Conservation (phyloP, 2,329 filamentous ascomycete species). For the Rhinocladiella similis region DNA sequence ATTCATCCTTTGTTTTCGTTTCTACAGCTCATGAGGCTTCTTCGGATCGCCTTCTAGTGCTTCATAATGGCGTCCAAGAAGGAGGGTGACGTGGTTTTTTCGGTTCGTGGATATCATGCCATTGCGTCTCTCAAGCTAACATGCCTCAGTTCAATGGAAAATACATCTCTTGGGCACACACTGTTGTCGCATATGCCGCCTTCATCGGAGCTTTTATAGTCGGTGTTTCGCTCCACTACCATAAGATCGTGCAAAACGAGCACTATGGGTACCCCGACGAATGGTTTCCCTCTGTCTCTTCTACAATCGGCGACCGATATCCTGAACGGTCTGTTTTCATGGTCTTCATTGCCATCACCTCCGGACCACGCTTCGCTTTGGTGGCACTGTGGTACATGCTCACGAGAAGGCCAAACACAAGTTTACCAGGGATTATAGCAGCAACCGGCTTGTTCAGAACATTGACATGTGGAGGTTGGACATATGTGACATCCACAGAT, state of each 20-base stretch:
- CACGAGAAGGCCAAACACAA: slow-evolving; percentile 71
- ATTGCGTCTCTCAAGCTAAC: slow-evolving; percentile 27
- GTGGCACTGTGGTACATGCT: slow-evolving; percentile 91
- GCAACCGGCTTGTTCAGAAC: slow-evolving; percentile 82
- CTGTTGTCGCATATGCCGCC: slow-evolving; percentile 74
- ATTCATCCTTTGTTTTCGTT: slow-evolving; percentile 16
- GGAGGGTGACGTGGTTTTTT: slow-evolving; percentile 62
- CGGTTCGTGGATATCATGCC: slow-evolving; percentile 46
- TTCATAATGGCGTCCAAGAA: slow-evolving; percentile 60
- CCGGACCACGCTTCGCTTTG: slow-evolving; percentile 86
- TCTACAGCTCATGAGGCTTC: slow-evolving; percentile 16
- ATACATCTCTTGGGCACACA: slow-evolving; percentile 91
- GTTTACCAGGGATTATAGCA: slow-evolving; percentile 78
- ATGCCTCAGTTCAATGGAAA: slow-evolving; percentile 70
- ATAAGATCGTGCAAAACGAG: slow-evolving; percentile 97
- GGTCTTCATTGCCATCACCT: slow-evolving; percentile 95
- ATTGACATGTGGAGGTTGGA: slow-evolving; percentile 95
- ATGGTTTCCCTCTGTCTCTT: slow-evolving; percentile 95
- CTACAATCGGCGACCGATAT: slow-evolving; percentile 95
- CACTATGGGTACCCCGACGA: slow-evolving; percentile 91
- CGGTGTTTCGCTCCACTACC: slow-evolving; percentile 80
- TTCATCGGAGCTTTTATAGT: slow-evolving; percentile 85
- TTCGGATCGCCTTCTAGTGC: slow-evolving; percentile 23
- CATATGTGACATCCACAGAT: slow-evolving; percentile 96
- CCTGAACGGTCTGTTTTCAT: slow-evolving; percentile 96